Base-by-base conservation (phyloP, 2,329 filamentous ascomycete species). In the Cyphellophora europaea region DNA sequence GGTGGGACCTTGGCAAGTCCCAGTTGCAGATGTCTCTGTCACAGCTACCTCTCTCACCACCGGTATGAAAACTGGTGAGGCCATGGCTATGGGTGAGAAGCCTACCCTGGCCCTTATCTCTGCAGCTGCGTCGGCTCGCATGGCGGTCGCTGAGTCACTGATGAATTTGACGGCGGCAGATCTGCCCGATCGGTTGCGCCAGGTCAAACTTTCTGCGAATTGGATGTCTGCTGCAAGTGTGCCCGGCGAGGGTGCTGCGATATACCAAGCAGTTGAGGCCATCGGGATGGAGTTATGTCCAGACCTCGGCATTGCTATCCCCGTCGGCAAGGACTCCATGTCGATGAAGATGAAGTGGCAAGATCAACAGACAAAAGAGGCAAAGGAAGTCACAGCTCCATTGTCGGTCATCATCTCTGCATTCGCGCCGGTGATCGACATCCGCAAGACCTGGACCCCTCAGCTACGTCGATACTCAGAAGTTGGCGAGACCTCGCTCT, bases 201-300 rank as follows among this genome's bases (percentile, higher is more conserved):
- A 84, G 28, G 79, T 96, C 42, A 82, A 89, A 55, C 73, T 96
- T 6, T 95, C 88, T 3, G 89, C 89, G 32, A 96, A 98, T 64
- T 98, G 89, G 89, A 96, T 96, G 91, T 88, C 87, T 3, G 89
- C 89, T n/a, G 84, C 88, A 41, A 87, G 79, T 54, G 87, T 95
- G 56, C 80, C 84, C 14, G 91, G 91, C 30, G 91, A 98, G 60
- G 88, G 86, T 27, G 88, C 89, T 25, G 86, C 81, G 11, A 71
- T 96, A 19, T 96, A 94, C 53, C 86, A 95, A 58, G 91, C 88
- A 18, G 91, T 95, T 2, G 75, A 93, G 55, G 87, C 89, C 6
- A 87, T 95, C 38, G 88, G 88, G 32, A 81, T 94, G 75, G 82
- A 93, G 31, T 69, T 98, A 6, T 98, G 91, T 60, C 87, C 87